These are phyloP conservation scores for Sphaerulina musiva DNA, from an alignment of 2,329 filamentous ascomycete species.

Conservation along the genomic window DNA sequence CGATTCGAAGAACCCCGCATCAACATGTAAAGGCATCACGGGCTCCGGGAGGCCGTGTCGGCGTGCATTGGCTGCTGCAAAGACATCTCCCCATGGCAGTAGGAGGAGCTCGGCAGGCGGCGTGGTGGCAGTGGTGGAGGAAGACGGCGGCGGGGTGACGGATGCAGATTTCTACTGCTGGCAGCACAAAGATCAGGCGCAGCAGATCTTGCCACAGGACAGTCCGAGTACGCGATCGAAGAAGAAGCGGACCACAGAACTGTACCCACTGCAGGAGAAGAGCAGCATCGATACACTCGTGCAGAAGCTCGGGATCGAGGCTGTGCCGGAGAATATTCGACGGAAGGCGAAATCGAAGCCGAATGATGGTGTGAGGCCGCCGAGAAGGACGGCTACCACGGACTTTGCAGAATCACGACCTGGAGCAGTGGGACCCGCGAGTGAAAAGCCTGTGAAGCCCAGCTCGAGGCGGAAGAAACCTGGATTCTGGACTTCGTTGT, in stretches of 20 bases:
- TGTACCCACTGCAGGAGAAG: constrained; percentile 56
- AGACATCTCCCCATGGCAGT: constrained; percentile 31
- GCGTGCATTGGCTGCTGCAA: constrained; percentile 54
- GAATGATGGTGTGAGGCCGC: constrained; percentile 10
- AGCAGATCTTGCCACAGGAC: constrained; percentile 28
- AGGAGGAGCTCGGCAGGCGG: constrained; percentile 24
- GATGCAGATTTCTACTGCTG: constrained; percentile 73
- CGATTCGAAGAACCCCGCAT: constrained; percentile 76
- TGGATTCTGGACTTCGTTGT: constrained; percentile 41
- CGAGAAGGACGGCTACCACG: constrained; percentile 13
- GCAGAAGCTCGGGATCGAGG: constrained; percentile 58
- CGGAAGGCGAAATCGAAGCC: constrained; percentile 8
- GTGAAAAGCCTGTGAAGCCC: constrained; percentile 14
- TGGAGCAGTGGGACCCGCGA: not conserved
- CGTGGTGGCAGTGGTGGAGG: constrained; percentile 40
- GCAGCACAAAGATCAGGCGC: constrained; percentile 88
- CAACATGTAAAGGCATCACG: constrained; percentile 85
- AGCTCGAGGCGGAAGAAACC: constrained; percentile 26
- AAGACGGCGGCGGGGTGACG: constrained; percentile 48
- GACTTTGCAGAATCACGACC: constrained; percentile 13
- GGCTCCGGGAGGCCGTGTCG: constrained; percentile 76
- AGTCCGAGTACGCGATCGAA: constrained; percentile 13
- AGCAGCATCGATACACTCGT: constrained; percentile 83
- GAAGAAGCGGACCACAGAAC: constrained; percentile 33
- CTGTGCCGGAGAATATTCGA: constrained; percentile 8